Base-by-base conservation (phyloP, 345 rosid genomes). In the Crucihimalaya himalaica region DNA sequence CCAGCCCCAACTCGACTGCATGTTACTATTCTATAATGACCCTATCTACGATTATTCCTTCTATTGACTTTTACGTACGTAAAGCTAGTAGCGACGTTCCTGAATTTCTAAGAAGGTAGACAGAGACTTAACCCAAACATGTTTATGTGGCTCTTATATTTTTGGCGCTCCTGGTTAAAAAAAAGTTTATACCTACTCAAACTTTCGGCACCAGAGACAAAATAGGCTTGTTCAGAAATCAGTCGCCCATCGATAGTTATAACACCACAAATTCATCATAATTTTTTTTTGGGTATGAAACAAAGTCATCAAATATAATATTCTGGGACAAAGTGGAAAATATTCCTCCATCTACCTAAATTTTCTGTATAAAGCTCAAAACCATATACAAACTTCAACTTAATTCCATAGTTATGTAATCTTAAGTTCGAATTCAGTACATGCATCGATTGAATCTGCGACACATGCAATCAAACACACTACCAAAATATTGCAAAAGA, bases 1-100 rank as follows among this genome's bases (percentile, higher is more conserved):
- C 31, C 29, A 59, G 18, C 64, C 77, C 48, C 51, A 10, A 18
- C 47, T 35, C 1, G 40, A 27, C 28, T 18, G 40, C 48, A 51
- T 21, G 47, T 66, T 13, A 48, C 16, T 23, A 20, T 50, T 61
- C 34, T 37, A 40, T 35, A 52, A 40, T 63, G 76, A 52, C 63
- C 75, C 21, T 42, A 52, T 72, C n/a, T 19, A 19, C 63, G 2
- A 62, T 39, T 31, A 54, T 73, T 54, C 42, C 46, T 20, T 70
- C 1, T 11, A 20, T 62, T 39, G 14, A 5, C 18, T 15, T 62
- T 18, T 31, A 35, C 37, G 8, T 31, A 35, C 37, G 8, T 21
- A 55, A 73, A 54, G 34, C 34, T 31, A 6, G 31, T 54, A 42
- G 76, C 20, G 28, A 51, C 16, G 34, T 56, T 71, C 8, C 54